Evolutionary conservation across 768 basidiomycete species (phyloP), one percentile per base, ranked within the genome.

Genomic region (Calocybe cyanea): DNA sequence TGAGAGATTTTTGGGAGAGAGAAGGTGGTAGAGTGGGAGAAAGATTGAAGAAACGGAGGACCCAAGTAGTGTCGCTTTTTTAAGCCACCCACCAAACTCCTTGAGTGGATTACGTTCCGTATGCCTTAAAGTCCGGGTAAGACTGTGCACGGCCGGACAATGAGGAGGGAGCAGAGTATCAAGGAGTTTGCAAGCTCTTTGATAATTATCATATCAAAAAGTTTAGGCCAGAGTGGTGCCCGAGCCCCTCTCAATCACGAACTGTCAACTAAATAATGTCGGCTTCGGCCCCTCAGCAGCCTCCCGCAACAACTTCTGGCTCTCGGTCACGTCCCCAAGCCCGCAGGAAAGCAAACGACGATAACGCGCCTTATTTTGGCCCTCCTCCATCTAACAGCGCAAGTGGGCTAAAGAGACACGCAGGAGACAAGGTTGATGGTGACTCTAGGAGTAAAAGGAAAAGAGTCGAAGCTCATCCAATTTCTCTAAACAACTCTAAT

Each of bases 361-460:
- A 85, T 48, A 83, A 88, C 59, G 81, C 83, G 13, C 73, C 84
- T 17, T 87, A 88, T 62, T 76, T 81, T 50, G 82, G 81, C 13
- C 78, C 80, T 10, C 68, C 74, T 40, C 63, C 69, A 7, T 63
- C 67, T n/a, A 57, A 64, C 25, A 65, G 67, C 11, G 62, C 62
- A 2, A 58, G 70, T 13, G 78, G 78, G 30, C 61, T 73, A 14
- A 89, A 90, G 59, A 66, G 87, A 52, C 77, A 78, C 36, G 87
- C 85, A 0, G 67, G 58, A 14, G 87, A 89, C 41, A 78, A 80
- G 56, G 73, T 68, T 19, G 85, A 88, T 7, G 84, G 83, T n/a
- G 87, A 89, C 53, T 80, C 83, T 13, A 72, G 87, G 39, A 71
- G 73, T 43, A 89, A 91, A 64, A 68, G 87, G 55, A 90, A 87